Percentiles rank a stretch among this genome's conserved stretches.
Evolutionary conservation across 495 filamentous ascomycete genomes (phyloP).

Genomic region (Tuber indicum): DNA sequence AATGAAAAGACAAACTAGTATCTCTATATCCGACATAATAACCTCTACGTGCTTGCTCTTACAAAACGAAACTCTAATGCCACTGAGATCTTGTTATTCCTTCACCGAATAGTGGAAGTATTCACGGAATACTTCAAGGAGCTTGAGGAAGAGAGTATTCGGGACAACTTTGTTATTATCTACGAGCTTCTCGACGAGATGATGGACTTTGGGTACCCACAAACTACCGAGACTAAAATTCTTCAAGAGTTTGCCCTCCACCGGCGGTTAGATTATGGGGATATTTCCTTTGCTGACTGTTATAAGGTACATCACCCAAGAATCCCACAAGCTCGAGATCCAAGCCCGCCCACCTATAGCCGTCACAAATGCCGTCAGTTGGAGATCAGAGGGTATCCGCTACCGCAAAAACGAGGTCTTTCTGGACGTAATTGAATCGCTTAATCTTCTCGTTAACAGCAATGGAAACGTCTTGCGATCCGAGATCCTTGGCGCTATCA

Average conservation of each 20-base stretch:
- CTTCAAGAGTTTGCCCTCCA: conserved; percentile 64
- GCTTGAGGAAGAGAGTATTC: conserved; percentile 96
- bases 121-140: conserved; percentile 99
- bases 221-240: conserved; percentile 98
- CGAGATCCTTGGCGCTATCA: conserved; percentile 94
- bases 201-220: conserved; percentile 99
- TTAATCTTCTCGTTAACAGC: conserved; percentile 91
- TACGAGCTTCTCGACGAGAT: conserved; percentile 99
- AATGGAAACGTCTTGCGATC: conserved; percentile 94
- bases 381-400: conserved; percentile 95
- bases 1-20: conserved; percentile 53
- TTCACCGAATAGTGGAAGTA: conserved; percentile 97
- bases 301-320: conserved; percentile 91
- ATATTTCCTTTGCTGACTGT: neutral
- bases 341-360: conserved; percentile 99
- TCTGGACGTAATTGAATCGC: conserved; percentile 91
- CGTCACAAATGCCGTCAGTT: conserved; percentile 96
- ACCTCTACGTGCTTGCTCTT: conserved; percentile 95
- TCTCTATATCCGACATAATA: conserved; percentile 99
- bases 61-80: conserved; percentile 99
- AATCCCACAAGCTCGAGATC: conserved; percentile 96
- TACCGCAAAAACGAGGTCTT: conserved; percentile 99
- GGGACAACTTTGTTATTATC: conserved; percentile 99
- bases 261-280: neutral
- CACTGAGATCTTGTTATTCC: conserved; percentile 94